Conservation (phyloP, 495 filamentous ascomycete species). For the Penicillium angulare region DNA sequence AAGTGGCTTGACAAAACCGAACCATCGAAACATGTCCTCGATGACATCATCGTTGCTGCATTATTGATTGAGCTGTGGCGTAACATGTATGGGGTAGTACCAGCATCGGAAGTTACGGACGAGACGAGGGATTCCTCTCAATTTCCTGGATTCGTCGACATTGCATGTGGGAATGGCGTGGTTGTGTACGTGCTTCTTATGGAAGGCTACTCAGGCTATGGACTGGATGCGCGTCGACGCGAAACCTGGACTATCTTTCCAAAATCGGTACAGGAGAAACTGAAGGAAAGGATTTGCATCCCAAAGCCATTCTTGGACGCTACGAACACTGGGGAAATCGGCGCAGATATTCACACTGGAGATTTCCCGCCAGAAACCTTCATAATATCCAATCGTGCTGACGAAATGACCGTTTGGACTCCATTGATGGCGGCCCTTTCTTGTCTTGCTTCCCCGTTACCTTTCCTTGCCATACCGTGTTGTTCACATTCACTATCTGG, state of each 20-base stretch:
- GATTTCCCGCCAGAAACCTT: slow-evolving; percentile 75
- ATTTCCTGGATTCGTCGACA: slow-evolving; percentile 92
- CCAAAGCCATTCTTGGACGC: slow-evolving; percentile 55
- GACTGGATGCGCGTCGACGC: slow-evolving; percentile 80
- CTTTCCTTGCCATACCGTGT: slow-evolving; percentile 91
- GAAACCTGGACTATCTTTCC: slow-evolving; percentile 81
- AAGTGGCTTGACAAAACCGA: slow-evolving; percentile 84
- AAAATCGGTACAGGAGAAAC: slow-evolving; percentile 44
- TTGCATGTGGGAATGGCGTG: slow-evolving; percentile 93
- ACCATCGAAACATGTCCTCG: slow-evolving; percentile 88
- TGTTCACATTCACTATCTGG: slow-evolving; percentile 88
- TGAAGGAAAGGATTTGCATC: slow-evolving; percentile 73
- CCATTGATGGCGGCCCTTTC: slow-evolving; percentile 79
- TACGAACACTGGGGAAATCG: slow-evolving; percentile 13
- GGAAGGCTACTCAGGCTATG: slow-evolving; percentile 85
- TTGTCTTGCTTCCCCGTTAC: slow-evolving; percentile 45
- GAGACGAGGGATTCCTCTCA: slow-evolving; percentile 1
- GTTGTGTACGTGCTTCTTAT: slow-evolving; percentile 79
- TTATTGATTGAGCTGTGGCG: slow-evolving; percentile 93
- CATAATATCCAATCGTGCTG: slow-evolving; percentile 94
- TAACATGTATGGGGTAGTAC: slow-evolving; percentile 65
- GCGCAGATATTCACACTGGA: slow-evolving; percentile 59
- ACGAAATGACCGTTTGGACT: slow-evolving; percentile 95
- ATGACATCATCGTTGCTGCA: slow-evolving; percentile 88
- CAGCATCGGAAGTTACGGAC: slow-evolving; percentile 15